Evolutionary conservation across 139 green algal genomes (phyloP), one percentile per base, ranked within the genome.

Genomic region (Coccomyxa sp.): DNA sequence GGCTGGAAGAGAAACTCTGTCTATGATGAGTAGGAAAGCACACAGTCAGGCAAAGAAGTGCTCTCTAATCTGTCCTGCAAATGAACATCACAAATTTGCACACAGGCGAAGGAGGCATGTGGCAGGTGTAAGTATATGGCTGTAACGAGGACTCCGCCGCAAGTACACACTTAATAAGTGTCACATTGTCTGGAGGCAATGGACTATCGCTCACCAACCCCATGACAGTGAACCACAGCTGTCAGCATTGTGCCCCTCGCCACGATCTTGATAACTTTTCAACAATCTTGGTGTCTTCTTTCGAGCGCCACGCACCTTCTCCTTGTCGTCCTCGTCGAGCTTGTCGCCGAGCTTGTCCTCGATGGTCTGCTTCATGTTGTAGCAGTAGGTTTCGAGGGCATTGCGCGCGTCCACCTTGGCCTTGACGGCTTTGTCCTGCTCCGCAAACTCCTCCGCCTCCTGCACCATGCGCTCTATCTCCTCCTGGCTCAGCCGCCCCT

Each of bases 331-430:
- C 58, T 93, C 89, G 3, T 89, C 86, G 0, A 98, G 77, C 90
- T 97, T 97, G 83, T 95, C 92, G 38, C 87, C 93, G 79, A 97
- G 83, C 88, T 98, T 97, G 83, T 98, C 95, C 51, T 90, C 84
- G 10, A 95, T 82, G 23, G 80, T 90, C 82, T 84, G 91, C 89
- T 97, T 97, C 60, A 90, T 91, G 89, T 91, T 92, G 90, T 95
- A 97, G 81, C 86, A 89, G 79, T 94, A 96, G 15, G 91, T 94
- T 85, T 97, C 94, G 30, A 97, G 84, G 32, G 82, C 83, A 88
- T 97, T 96, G 58, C 93, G 87, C 14, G 94, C 91, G 82, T 95
- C 93, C 31, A 97, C 88, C 13, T 81, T 86, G 27, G 80, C 91
- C 86, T 91, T 91, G 59, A 91, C 85, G 68, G 88, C 85, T 81